Percentiles rank a stretch among this genome's conserved stretches.
Conservation (phyloP, 2,329 filamentous ascomycete species). For the Epichloe gansuensis region DNA sequence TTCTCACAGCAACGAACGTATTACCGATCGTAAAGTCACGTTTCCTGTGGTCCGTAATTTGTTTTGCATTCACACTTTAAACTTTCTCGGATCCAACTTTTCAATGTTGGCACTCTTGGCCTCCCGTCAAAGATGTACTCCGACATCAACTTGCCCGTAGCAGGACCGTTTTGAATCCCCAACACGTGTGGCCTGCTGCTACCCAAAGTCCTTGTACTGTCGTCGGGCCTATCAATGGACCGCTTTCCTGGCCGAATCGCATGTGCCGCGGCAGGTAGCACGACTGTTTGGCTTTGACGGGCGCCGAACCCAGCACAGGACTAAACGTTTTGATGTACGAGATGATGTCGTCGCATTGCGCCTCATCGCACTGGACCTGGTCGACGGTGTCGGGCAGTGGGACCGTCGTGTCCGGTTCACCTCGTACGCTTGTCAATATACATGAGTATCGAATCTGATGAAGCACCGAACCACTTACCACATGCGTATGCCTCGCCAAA, state of each 20-base stretch:
- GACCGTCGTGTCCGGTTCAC: constrained; percentile 64
- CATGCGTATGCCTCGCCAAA: constrained; percentile 88
- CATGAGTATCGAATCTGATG: too few relatives aligned
- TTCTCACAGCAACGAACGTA: too few relatives aligned
- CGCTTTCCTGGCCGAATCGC: constrained; percentile 44
- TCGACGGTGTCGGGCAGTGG: constrained; percentile 67
- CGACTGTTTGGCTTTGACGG: constrained; percentile 67
- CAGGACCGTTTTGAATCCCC: constrained; percentile 94
- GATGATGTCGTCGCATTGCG: constrained; percentile 73
- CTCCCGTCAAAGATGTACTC: constrained; percentile 66
- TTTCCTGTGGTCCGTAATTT: too few relatives aligned
- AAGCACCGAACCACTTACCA: constrained; percentile 34
- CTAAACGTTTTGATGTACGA: constrained; percentile 61
- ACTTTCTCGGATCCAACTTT: constrained; percentile 54
- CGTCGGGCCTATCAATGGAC: constrained; percentile 68
- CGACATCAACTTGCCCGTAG: constrained; percentile 69
- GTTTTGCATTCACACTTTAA: constrained; percentile 31
- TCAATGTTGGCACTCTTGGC: constrained; percentile 56
- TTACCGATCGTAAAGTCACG: too few relatives aligned
- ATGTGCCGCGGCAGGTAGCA: constrained; percentile 82
- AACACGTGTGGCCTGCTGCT: constrained; percentile 88
- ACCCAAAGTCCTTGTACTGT: constrained; percentile 63
- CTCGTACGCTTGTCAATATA: constrained; percentile 16
- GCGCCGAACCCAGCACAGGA: constrained; percentile 52
- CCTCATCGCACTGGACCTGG: constrained; percentile 61